phyloP scores from a whole-genome alignment of 2,329 filamentous ascomycete genomes.

The Pseudogymnoascus destructans region DNA sequence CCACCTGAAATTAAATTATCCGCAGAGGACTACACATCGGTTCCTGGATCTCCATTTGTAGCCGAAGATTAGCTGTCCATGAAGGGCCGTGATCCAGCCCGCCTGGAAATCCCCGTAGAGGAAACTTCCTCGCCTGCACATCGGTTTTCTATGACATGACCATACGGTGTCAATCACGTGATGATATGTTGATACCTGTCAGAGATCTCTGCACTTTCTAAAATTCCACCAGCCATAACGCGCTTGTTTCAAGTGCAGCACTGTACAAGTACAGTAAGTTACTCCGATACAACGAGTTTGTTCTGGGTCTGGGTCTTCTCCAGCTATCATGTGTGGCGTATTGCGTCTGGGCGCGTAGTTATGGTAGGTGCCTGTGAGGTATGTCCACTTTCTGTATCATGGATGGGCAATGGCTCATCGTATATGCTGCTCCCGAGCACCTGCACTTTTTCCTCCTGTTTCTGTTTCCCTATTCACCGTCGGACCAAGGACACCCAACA shows the following conservation, averaged over 20 bases:
- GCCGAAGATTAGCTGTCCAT: background rate
- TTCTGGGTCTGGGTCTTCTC: background rate
- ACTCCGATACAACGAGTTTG: background rate
- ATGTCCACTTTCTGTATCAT: background rate
- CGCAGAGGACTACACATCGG: background rate
- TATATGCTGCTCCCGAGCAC: background rate
- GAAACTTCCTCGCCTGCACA: background rate
- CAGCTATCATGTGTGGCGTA: background rate
- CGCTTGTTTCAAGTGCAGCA: background rate
- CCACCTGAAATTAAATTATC: background rate
- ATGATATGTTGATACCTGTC: background rate
- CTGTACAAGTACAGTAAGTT: background rate
- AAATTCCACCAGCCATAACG: constrained; percentile 7
- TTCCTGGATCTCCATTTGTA: background rate
- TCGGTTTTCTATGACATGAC: background rate
- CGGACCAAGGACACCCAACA: background rate
- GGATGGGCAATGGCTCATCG: background rate
- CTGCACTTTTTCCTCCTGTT: background rate
- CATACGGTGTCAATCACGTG: background rate
- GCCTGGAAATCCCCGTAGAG: background rate
- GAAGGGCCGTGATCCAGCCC: background rate
- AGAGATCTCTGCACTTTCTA: constrained; percentile 4
- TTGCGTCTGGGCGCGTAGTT: background rate
- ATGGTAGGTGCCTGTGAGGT: background rate
- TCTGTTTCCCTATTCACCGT: background rate